These are phyloP conservation scores for Mycena albidolilacea DNA, from an alignment of 768 basidiomycete species.

Conservation along the genomic window DNA sequence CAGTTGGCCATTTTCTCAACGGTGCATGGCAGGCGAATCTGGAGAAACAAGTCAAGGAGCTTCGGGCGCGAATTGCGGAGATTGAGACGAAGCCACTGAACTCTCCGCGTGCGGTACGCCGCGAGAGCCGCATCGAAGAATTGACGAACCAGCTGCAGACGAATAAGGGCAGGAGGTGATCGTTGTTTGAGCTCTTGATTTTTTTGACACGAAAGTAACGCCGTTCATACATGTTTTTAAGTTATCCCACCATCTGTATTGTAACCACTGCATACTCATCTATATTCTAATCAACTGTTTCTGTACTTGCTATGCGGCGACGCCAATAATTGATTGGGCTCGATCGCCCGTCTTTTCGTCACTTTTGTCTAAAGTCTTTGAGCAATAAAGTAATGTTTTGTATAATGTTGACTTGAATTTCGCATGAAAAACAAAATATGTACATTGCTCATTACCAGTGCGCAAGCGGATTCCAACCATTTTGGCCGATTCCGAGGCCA, in stretches of 20 bases:
- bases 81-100: slow-evolving; percentile 84
- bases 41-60: slow-evolving; percentile 89
- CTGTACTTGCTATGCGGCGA: too few relatives aligned
- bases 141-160: slow-evolving; percentile 71
- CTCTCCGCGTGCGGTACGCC: slow-evolving; percentile 71
- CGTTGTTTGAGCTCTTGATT: slow-evolving; percentile 46
- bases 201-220: slow-evolving; percentile 26
- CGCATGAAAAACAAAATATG: too few relatives aligned
- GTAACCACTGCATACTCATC: slow-evolving; percentile 35
- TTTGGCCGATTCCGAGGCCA: too few relatives aligned
- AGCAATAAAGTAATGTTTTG: too few relatives aligned
- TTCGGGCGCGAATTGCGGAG: slow-evolving; percentile 87
- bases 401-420: too few relatives aligned
- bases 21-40: slow-evolving; percentile 71
- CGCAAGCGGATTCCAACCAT: too few relatives aligned
- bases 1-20: not conserved
- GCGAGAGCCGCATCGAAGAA: slow-evolving; percentile 83
- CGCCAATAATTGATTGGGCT: too few relatives aligned
- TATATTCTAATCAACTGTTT: slow-evolving; percentile 25
- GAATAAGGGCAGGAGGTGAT: slow-evolving; percentile 59
- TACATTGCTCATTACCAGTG: too few relatives aligned
- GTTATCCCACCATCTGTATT: slow-evolving; percentile 38
- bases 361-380: too few relatives aligned
- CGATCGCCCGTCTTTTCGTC: too few relatives aligned
- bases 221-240: slow-evolving; percentile 17